Evolutionary conservation across 2,329 filamentous ascomycete genomes (phyloP), one percentile per base, ranked within the genome.

Genomic region (Penicillium decumbens): DNA sequence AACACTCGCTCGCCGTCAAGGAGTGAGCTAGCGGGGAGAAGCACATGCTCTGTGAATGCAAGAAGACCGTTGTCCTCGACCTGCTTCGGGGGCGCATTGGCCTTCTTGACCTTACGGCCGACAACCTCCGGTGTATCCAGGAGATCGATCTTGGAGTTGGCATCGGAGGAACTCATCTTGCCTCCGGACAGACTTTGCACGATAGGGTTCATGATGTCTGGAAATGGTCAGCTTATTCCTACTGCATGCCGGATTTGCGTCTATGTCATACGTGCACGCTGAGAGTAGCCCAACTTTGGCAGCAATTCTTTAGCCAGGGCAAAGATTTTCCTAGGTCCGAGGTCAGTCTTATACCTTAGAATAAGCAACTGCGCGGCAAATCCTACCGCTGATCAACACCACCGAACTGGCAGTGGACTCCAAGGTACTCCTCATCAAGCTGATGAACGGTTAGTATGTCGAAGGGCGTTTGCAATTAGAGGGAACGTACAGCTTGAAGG

Each of bases 321-420:
- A 27, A 67, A 68, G 5, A 69, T 48, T 45, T 68, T 68, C 2
- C 64, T 51, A 49, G 65, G 64, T 18, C 48, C 30, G 63, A 67
- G 12, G 18, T 25, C 38, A 37, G 10, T 37, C 4, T 4, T 12
- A 20, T 37, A 20, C 18, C 18, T 7, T 20, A 6, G 1, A 37
- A 20, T 1, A 28, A 3, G 27, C 7, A 20, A 18, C 15, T 10
- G 18, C 18, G 10, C 33, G 33, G 33, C 33, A 24, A 27, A 39
- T 18, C 15, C 30, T 38, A 37, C 15, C 32, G 24, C 27, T 32
- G 32, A 33, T 46, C 30, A 44, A 87, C 74, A 56, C 86, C 89
- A 48, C 91, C 91, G 54, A 96, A 91, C 65, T 98, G 89, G 1
- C 82, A 86, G 68, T 98, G 92, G 3, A 91, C 88, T 49, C 84